These are phyloP conservation scores for Venturiaceae sp. DNA, from an alignment of 2,329 filamentous ascomycete genomes.

Conservation along the genomic window DNA sequence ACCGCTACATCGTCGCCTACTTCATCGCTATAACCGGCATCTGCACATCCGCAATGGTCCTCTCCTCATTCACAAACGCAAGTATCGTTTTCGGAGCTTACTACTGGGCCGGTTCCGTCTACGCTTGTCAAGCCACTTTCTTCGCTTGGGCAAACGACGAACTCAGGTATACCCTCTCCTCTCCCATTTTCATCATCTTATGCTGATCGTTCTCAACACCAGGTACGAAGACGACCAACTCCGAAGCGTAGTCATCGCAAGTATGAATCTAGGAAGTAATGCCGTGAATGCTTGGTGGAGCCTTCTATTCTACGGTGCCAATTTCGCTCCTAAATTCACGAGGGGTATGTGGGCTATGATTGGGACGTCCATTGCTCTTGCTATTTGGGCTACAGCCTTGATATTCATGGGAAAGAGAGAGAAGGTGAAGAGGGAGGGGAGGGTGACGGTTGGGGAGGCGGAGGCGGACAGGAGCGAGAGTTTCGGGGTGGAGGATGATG, in stretches of 20 bases:
- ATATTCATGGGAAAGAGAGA: slow-evolving; percentile 34
- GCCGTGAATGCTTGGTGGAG: slow-evolving; percentile 66
- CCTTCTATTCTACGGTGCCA: slow-evolving; percentile 59
- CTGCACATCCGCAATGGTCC: slow-evolving; percentile 51
- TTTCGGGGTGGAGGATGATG: too few species aligned
- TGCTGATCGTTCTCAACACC: too few species aligned
- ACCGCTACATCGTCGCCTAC: slow-evolving; percentile 56
- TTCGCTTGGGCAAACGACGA: slow-evolving; percentile 70
- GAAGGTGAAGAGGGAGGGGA: slow-evolving; percentile 20
- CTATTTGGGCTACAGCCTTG: slow-evolving; percentile 48
- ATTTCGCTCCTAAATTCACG: slow-evolving; percentile 56
- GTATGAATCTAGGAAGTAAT: slow-evolving; percentile 62
- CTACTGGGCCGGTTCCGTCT: slow-evolving; percentile 61
- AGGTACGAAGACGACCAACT: slow-evolving; percentile 50
- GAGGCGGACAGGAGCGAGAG: too few species aligned
- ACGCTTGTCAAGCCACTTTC: slow-evolving; percentile 64
- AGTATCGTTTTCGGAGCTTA: slow-evolving; percentile 53
- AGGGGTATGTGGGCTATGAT: slow-evolving; percentile 70
- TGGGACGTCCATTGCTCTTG: slow-evolving; percentile 48
- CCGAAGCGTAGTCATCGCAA: slow-evolving; percentile 57
- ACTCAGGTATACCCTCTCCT: too few species aligned
- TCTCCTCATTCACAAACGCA: slow-evolving; percentile 40
- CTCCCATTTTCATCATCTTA: too few species aligned
- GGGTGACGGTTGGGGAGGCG: neutral
- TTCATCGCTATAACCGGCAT: slow-evolving; percentile 58